These are phyloP conservation scores for Brassica incana DNA, from an alignment of 345 rosid species.

Conservation along the genomic window DNA sequence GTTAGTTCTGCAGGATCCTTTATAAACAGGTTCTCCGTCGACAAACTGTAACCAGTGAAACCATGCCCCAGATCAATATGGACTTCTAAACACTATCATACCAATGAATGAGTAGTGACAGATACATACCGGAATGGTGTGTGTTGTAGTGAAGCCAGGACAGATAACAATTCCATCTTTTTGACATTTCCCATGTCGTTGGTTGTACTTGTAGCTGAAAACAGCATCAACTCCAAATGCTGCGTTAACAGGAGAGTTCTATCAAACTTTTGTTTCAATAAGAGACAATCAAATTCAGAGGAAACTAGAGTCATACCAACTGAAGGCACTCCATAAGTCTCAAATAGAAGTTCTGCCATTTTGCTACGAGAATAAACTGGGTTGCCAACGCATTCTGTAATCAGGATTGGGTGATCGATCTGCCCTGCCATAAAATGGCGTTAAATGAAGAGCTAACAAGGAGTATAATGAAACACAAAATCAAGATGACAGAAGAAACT, in stretches of 20 bases:
- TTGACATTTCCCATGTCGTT: conserved; percentile 68
- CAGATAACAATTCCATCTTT: conserved; percentile 86
- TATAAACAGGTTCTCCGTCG: conserved; percentile 79
- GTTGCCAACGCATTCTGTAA: conserved; percentile 92
- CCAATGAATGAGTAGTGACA: conserved; percentile 7
- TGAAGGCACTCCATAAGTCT: conserved; percentile 96
- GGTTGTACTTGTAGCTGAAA: conserved; percentile 92
- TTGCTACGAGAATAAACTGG: conserved; percentile 91
- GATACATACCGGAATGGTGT: conserved; percentile 73
- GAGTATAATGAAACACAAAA: conserved; percentile 8
- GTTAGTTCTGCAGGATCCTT: conserved; percentile 80
- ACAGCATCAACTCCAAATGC: conserved; percentile 97
- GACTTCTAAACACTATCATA: conserved; percentile 1
- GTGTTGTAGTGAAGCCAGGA: conserved; percentile 85
- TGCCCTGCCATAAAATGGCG: conserved; percentile 62
- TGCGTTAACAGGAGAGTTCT: conserved; percentile 36
- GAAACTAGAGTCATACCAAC: conserved; percentile 55
- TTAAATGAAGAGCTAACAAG: conserved; percentile 36
- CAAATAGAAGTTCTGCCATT: conserved; percentile 98
- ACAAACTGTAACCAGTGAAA: conserved; percentile 59
- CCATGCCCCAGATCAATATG: background rate
- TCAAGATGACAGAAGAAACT: conserved; percentile 14
- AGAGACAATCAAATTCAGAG: background rate
- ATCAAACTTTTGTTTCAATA: background rate
- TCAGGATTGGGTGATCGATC: conserved; percentile 92